Conservation (phyloP, 2,329 filamentous ascomycete species). For the Epichloe gansuensis region DNA sequence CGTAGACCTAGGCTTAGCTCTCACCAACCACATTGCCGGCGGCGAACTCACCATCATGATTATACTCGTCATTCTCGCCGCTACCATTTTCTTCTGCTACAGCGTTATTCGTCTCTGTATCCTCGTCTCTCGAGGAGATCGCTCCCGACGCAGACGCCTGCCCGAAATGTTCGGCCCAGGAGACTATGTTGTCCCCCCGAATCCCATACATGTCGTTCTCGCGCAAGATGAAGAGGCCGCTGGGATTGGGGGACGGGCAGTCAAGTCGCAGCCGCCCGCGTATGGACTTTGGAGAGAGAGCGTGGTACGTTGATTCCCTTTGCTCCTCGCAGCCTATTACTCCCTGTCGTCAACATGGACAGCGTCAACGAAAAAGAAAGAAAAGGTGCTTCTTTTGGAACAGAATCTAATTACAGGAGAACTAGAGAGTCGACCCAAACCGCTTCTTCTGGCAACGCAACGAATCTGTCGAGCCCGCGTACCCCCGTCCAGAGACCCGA, state of each 20-base stretch:
- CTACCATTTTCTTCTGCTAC: constrained; percentile 71
- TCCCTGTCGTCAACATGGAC: no score
- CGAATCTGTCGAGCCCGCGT: constrained; percentile 20
- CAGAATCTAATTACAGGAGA: neutral
- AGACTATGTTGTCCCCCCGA: constrained; percentile 56
- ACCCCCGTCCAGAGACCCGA: constrained; percentile 12
- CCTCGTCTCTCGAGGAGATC: constrained; percentile 39
- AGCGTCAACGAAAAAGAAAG: neutral
- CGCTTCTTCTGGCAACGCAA: constrained; percentile 70
- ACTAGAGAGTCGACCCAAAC: constrained; percentile 62
- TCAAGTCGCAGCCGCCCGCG: constrained; percentile 58
- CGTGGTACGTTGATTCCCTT: constrained; percentile 46
- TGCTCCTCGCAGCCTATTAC: neutral
- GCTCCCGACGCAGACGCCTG: constrained; percentile 12
- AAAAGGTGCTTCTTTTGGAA: neutral
- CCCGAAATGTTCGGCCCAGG: constrained; percentile 39
- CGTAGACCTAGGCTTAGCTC: constrained; percentile 58
- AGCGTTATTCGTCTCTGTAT: constrained; percentile 62
- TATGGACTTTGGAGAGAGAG: constrained; percentile 78
- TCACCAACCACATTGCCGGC: constrained; percentile 49
- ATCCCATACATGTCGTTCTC: constrained; percentile 66
- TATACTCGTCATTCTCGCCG: constrained; percentile 61
- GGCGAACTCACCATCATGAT: constrained; percentile 69
- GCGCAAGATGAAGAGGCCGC: constrained; percentile 60
- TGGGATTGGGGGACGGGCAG: constrained; percentile 39